phyloP scores from a whole-genome alignment of 177 flowering plant genomes.

The Vitis hybrid region DNA sequence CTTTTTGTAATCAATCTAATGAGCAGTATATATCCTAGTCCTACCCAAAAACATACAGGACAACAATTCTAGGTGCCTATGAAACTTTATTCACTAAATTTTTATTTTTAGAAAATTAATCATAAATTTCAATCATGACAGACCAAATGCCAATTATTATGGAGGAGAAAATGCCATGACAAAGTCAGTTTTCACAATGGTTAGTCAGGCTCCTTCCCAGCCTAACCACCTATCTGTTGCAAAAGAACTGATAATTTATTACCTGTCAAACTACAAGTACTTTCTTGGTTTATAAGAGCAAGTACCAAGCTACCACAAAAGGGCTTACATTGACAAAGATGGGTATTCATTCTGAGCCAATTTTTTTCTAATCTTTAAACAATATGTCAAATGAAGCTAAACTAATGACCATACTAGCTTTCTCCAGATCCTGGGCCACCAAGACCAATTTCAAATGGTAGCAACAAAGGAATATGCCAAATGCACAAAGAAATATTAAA shows the following conservation, averaged over 20 bases:
- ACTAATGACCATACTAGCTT: not conserved
- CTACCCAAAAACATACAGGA: not conserved
- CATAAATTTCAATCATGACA: not conserved
- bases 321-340: not conserved
- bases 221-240: too few species aligned
- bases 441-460: not conserved
- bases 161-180: too few species aligned
- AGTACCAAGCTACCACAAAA: too few species aligned
- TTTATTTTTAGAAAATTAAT: not conserved
- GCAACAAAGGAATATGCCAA: not conserved
- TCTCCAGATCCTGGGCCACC: not conserved
- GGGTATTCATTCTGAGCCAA: not conserved
- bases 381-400: not conserved
- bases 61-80: not conserved
- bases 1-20: conserved; percentile 2
- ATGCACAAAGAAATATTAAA: not conserved
- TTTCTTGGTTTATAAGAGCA: too few species aligned
- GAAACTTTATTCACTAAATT: not conserved
- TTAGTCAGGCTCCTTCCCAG: too few species aligned
- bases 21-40: not conserved
- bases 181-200: too few species aligned
- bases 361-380: not conserved
- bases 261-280: too few species aligned
- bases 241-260: too few species aligned
- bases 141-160: not conserved